A percentile compares a stretch with the other conserved stretches of the same genome.
Conservation (phyloP, 2,329 filamentous ascomycete species). For the Tolypocladium tundrense region DNA sequence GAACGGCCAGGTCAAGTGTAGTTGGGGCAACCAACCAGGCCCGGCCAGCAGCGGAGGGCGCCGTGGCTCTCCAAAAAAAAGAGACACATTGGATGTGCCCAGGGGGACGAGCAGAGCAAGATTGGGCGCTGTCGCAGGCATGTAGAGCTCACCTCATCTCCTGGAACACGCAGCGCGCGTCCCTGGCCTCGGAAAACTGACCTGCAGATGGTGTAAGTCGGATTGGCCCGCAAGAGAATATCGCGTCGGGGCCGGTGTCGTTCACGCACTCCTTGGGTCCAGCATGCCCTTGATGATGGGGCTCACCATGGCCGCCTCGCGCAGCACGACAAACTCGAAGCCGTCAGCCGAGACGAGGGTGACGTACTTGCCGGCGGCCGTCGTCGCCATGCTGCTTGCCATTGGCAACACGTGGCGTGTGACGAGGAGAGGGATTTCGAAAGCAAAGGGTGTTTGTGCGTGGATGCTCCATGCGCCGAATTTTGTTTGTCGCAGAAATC, state of each 20-base stretch:
- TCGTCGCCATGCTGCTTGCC: slow-evolving; percentile 8
- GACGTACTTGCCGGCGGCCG: slow-evolving; percentile 52
- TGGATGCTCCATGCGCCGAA: not conserved
- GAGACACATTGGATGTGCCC: not conserved
- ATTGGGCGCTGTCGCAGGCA: not conserved
- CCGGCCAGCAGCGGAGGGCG: slow-evolving; percentile 20
- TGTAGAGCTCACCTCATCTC: slow-evolving; percentile 61
- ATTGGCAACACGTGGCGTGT: not conserved
- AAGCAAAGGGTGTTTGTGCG: not conserved
- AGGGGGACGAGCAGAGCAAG: not conserved
- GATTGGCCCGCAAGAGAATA: not conserved
- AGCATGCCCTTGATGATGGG: slow-evolving; percentile 67
- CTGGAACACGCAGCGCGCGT: slow-evolving; percentile 55
- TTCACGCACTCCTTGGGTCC: slow-evolving; percentile 49
- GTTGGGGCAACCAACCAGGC: slow-evolving; percentile 36
- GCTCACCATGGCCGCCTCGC: slow-evolving; percentile 60
- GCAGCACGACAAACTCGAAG: slow-evolving; percentile 66
- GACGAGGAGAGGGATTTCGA: not conserved
- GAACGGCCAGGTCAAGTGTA: slow-evolving; percentile 55
- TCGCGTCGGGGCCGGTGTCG: not conserved
- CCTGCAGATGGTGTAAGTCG: slow-evolving; percentile 26
- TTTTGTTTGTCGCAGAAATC: not conserved
- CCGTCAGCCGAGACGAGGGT: slow-evolving; percentile 68
- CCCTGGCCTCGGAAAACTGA: slow-evolving; percentile 54
- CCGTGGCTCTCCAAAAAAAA: slow-evolving; percentile 33